phyloP scores from a whole-genome alignment of 768 basidiomycete species.

The Tulasnella sp. region DNA sequence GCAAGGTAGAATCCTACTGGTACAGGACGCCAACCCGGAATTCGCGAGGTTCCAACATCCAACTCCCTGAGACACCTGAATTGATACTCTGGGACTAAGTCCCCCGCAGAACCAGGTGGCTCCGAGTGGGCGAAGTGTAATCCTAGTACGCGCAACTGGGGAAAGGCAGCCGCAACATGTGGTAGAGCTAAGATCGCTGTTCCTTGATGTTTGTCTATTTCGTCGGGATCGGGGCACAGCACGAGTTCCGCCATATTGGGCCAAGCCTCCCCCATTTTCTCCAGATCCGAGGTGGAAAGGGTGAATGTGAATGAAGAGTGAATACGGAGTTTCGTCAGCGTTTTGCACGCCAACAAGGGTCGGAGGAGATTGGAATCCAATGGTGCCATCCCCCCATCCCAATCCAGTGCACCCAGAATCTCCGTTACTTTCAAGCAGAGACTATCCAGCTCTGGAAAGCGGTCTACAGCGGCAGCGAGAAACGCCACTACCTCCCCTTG shows the following conservation, averaged over 20 bases:
- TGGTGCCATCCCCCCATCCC: too few relatives aligned
- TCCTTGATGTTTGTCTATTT: background rate
- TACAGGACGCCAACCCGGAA: background rate
- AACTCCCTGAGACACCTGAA: background rate
- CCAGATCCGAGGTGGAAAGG: background rate
- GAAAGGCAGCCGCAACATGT: background rate
- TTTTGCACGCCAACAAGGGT: background rate
- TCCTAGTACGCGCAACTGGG: background rate
- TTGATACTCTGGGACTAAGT: background rate
- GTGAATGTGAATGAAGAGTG: background rate
- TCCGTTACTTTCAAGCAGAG: background rate
- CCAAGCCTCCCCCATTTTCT: background rate
- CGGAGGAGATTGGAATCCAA: background rate
- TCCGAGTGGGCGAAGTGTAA: background rate
- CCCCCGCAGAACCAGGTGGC: background rate
- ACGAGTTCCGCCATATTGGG: background rate
- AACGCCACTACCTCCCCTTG: background rate
- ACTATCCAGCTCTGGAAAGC: background rate
- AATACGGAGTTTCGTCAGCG: background rate
- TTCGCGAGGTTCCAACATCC: background rate
- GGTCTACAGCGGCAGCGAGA: background rate
- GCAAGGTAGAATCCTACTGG: background rate
- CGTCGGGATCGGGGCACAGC: background rate
- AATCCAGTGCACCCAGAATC: background rate
- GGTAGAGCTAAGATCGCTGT: background rate